phyloP scores from a whole-genome alignment of 2,329 filamentous ascomycete genomes.

The Cordyceps tenuipes region DNA sequence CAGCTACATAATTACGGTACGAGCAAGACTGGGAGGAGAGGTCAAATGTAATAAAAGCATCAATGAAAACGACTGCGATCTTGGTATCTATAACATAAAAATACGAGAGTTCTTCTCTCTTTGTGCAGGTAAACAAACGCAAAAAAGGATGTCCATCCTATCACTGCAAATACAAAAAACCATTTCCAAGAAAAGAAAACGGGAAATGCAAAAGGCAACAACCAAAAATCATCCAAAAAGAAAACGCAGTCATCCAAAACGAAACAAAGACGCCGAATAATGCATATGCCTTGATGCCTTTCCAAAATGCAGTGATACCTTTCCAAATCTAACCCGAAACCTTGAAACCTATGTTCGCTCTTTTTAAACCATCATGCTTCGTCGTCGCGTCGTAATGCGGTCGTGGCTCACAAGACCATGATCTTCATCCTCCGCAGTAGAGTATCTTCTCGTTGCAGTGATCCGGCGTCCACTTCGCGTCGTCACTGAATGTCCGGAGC shows the following conservation, averaged over 20 bases:
- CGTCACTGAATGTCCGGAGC: slow-evolving; percentile 16
- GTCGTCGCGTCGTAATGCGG: slow-evolving; percentile 34
- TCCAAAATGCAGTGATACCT: slow-evolving; percentile 1
- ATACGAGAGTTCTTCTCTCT: neutral
- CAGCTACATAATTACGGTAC: neutral
- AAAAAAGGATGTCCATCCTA: neutral
- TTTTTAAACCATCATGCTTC: slow-evolving; percentile 51
- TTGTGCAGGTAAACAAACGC: neutral
- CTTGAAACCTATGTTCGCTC: neutral
- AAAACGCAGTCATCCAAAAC: neutral
- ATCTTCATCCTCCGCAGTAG: slow-evolving; percentile 30
- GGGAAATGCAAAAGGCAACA: no score
- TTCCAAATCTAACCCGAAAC: slow-evolving; percentile 10
- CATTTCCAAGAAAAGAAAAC: slow-evolving; percentile 8
- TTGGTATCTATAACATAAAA: slow-evolving; percentile 13
- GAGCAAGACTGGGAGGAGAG: slow-evolving; percentile 15
- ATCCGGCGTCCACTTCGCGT: slow-evolving; percentile 24
- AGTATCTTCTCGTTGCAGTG: slow-evolving; percentile 30
- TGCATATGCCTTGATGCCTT: neutral
- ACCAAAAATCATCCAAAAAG: neutral
- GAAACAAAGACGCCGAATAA: slow-evolving; percentile 4
- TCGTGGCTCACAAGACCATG: slow-evolving; percentile 17
- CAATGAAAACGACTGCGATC: slow-evolving; percentile 16
- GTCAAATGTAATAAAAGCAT: slow-evolving; percentile 10
- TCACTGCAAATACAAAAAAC: slow-evolving; percentile 8